Evolutionary conservation across 2,329 filamentous ascomycete genomes (phyloP).

Genomic region (Allantophomopsis lycopodina): DNA sequence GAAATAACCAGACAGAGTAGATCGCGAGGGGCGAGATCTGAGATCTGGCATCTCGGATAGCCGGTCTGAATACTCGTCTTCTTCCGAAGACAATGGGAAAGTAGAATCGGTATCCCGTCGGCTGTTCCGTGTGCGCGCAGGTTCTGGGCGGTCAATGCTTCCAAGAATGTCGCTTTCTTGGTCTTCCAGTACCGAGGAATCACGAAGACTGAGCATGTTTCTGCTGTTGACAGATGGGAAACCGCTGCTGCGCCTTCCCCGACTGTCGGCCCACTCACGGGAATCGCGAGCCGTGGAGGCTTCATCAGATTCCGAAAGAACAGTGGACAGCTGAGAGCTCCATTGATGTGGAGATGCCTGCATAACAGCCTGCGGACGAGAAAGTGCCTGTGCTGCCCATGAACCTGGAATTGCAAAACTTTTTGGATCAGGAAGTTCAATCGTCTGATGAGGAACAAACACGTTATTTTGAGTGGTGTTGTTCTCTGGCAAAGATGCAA

Average conservation of each 20-base stretch:
- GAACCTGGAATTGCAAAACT: conserved; percentile 13
- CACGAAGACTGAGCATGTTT: conserved; percentile 40
- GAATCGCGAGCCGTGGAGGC: conserved; percentile 31
- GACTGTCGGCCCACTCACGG: conserved; percentile 22
- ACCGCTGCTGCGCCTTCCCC: conserved; percentile 33
- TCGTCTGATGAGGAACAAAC: no score
- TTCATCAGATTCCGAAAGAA: conserved; percentile 44
- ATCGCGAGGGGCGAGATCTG: conserved; percentile 36
- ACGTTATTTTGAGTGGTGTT: no score
- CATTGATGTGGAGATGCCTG: conserved; percentile 39
- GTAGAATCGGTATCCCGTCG: conserved; percentile 17
- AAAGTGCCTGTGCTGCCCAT: conserved; percentile 17
- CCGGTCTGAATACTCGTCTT: conserved; percentile 51
- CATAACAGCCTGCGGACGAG: conserved; percentile 22
- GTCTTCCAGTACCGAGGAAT: no score
- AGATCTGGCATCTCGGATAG: conserved; percentile 43
- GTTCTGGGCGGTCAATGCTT: no score
- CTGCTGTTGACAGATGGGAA: conserved; percentile 31
- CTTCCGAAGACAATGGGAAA: conserved; percentile 35
- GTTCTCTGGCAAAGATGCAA: no score
- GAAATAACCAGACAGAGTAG: conserved; percentile 35
- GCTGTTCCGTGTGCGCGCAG: conserved; percentile 3
- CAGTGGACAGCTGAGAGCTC: conserved; percentile 50
- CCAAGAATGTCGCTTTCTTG: no score
- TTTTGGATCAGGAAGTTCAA: conserved; percentile 2